Base-by-base conservation (phyloP, 129 eudicot species). In the Flaveria brownii region DNA sequence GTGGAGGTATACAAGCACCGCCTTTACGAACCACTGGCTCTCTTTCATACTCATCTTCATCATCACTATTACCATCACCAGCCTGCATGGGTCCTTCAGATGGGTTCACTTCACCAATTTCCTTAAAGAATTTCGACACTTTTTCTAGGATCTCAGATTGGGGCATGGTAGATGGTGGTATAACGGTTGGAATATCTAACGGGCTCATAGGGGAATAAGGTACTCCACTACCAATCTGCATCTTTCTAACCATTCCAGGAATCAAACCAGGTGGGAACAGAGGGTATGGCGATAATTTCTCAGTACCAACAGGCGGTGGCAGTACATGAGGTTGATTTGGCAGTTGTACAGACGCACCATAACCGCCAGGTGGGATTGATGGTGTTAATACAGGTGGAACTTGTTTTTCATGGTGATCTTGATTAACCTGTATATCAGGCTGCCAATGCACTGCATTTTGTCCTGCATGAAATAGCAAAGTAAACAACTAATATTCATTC, bases 161-260 rank as follows among this genome's bases (percentile, higher is more conserved):
- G 22, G 97, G 87, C 3, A 85, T 71, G 22, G 81, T 90, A 3
- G 98, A 92, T 6, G 98, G 93, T 4, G 98, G 99, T 23, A 95
- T 91, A 15, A 85, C 83, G 0, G 99, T 95, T 15, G 99, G 99
- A 52, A 95, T 95, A 80, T 92, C 98, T 11, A 92, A 71, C 41
- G 98, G 98, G 82, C 99, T 95, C 94, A 95, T 84, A 26, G 99
- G 96, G 62, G 99, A 95, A 79, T 95, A 95, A 5, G 99, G 99
- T 18, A 95, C 99, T 68, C 99, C 97, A 54, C 97, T 91, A 9
- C 99, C 99, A 28, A 95, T 89, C 78, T 95, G 99, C 96, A 91
- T 90, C 56, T 95, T 95, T 43, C 96, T 76, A 25, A 95, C 97
- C 99, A 95, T 95, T 76, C 99, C 96, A 1, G 99, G 99, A 28